Percentiles rank a stretch among this genome's conserved stretches.
phyloP scores from a whole-genome alignment of 176 grass and related monocot species.

The Microstegium vimineum region DNA sequence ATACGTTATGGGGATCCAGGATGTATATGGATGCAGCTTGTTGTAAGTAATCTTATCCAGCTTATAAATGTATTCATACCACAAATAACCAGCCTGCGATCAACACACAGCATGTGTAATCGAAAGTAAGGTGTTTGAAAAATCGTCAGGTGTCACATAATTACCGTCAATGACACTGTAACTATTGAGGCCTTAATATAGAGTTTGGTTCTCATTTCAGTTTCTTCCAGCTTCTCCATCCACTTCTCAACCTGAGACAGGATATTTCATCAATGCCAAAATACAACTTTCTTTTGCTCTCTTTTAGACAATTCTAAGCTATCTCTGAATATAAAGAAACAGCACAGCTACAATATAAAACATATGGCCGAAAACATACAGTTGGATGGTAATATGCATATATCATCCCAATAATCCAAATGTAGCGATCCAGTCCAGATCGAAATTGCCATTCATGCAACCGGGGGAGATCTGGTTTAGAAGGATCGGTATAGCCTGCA shows the following conservation, averaged over 20 bases:
- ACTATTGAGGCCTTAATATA: constrained; percentile 71
- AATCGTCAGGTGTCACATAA: constrained; percentile 25
- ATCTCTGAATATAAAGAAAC: constrained; percentile 10
- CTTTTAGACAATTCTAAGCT: constrained; percentile 4
- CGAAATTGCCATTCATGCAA: constrained; percentile 98
- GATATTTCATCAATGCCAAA: constrained; percentile 20
- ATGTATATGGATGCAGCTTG: constrained; percentile 96
- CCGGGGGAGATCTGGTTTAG: constrained; percentile 73
- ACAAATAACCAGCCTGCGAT: constrained; percentile 83
- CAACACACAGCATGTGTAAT: constrained; percentile 10
- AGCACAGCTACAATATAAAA: constrained; percentile 23
- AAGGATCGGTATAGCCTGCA: constrained; percentile 83
- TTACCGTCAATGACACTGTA: constrained; percentile 71
- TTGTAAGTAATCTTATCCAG: constrained; percentile 96
- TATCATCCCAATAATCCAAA: constrained; percentile 99
- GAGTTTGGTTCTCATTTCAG: constrained; percentile 71
- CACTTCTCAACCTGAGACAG: constrained; percentile 77
- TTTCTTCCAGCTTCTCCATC: constrained; percentile 98
- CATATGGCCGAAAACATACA: constrained; percentile 43
- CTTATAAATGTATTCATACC: constrained; percentile 99
- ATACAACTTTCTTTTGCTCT: neutral
- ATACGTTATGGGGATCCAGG: constrained; percentile 99
- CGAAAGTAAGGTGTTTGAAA: neutral
- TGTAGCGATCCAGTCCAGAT: constrained; percentile 95
- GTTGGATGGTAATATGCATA: constrained; percentile 98